Percentiles rank a stretch among this genome's conserved stretches.
phyloP scores from a whole-genome alignment of 331 rosid genomes.

The Spiraea crenata region DNA sequence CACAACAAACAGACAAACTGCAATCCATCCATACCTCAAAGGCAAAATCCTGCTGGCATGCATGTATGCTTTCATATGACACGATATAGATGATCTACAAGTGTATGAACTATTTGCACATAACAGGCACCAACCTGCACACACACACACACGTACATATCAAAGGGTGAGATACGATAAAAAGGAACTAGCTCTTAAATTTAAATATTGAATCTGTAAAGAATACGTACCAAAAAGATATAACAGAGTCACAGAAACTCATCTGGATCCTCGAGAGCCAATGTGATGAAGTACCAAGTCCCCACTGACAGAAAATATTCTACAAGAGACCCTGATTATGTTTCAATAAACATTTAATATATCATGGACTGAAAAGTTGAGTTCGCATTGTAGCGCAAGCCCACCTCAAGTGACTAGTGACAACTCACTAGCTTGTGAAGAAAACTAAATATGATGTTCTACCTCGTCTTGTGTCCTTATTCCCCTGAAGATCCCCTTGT shows the following conservation, averaged over 20 bases:
- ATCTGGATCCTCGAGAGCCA: slow-evolving; percentile 1
- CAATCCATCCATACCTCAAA: neutral
- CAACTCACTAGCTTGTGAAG: slow-evolving; percentile 11
- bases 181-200: neutral
- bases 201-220: neutral
- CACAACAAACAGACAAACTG: neutral
- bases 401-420: neutral
- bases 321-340: neutral
- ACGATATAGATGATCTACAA: neutral
- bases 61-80: neutral
- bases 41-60: slow-evolving; percentile 3
- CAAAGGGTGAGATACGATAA: neutral
- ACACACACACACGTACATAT: slow-evolving; percentile 6
- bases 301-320: neutral
- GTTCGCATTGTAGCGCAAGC: neutral
- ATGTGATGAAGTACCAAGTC: neutral
- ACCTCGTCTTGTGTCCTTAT: slow-evolving; percentile 3
- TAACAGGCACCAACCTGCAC: neutral
- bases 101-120: neutral
- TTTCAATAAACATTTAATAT: neutral
- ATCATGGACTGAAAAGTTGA: neutral
- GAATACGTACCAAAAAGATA: neutral
- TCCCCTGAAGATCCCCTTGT: slow-evolving; percentile 22
- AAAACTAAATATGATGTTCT: slow-evolving; percentile 5
- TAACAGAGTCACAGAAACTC: neutral